Percentiles rank a stretch among this genome's conserved stretches.
These are phyloP conservation scores for Colletotrichum orchidophilum DNA, from an alignment of 2,329 filamentous ascomycete genomes.

Conservation along the genomic window DNA sequence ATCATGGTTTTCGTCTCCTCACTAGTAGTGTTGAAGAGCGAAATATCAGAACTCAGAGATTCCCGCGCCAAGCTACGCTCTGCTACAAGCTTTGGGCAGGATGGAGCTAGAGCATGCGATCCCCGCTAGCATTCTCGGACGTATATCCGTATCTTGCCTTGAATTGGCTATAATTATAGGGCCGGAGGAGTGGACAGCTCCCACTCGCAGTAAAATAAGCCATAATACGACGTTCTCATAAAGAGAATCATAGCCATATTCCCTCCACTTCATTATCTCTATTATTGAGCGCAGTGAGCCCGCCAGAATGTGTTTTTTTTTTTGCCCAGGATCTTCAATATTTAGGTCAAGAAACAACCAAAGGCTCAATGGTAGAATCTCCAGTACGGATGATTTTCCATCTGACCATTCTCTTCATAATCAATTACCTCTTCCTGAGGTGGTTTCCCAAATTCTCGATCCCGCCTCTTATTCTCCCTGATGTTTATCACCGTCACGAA, in stretches of 20 bases:
- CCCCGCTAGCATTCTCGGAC: too few species aligned
- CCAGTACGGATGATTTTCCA: slow-evolving; percentile 28
- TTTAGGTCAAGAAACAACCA: background rate
- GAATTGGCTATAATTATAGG: too few species aligned
- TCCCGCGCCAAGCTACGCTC: too few species aligned
- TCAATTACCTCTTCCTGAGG: slow-evolving; percentile 15
- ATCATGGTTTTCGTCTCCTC: too few species aligned
- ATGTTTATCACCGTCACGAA: slow-evolving; percentile 31
- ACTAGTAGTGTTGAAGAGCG: too few species aligned
- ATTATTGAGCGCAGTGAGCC: background rate
- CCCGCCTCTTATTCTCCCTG: slow-evolving; percentile 31
- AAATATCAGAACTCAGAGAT: too few species aligned
- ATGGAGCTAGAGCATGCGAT: too few species aligned
- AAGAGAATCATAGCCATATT: too few species aligned
- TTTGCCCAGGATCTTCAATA: background rate
- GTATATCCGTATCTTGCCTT: too few species aligned
- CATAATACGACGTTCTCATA: too few species aligned
- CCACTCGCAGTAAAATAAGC: background rate
- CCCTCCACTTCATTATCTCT: background rate
- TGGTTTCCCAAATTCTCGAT: slow-evolving; percentile 29
- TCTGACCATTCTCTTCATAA: slow-evolving; percentile 21
- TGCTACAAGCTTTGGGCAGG: too few species aligned
- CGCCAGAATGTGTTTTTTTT: background rate
- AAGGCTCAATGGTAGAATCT: slow-evolving; percentile 9
- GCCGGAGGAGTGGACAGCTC: background rate